Base-by-base conservation (phyloP, 1,139 yeast species). In the Diutina rugosa region DNA sequence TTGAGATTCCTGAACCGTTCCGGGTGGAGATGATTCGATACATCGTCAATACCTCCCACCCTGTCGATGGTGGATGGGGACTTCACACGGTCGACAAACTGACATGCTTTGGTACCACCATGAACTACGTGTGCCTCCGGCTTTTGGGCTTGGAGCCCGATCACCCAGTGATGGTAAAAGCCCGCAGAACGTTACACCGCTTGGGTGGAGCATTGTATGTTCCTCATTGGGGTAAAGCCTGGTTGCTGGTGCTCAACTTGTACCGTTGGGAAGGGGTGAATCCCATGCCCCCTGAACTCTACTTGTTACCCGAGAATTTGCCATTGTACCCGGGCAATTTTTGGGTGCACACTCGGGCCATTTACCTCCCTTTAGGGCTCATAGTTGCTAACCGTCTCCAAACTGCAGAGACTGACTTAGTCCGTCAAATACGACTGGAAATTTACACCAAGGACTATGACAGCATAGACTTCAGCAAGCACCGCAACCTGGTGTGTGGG, bases 11-110 rank as follows among this genome's bases (percentile, higher is more conserved):
- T 0, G 83, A 82, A 51, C 85, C 82, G 38, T 82, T 79, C 62
- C 73, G 76, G 60, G 69, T 73, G 10, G 99, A 95, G 68, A 72
- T 95, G 68, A 82, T 87, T 47, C 77, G 98, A 57, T 93, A 90
- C 65, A 72, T 93, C 28, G 90, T 90, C 21, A 95, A 95, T 66
- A 80, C 89, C 0, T 85, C 98, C 0, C 97, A 93, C 67, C 98
- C 97, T 0, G 96, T 90, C 0, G 99, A 95, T 69, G 99, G 99
- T n/a, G 99, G 99, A 0, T 95, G 99, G 99, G 99, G 98, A 0
- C 76, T 95, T 56, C 98, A 93, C 66, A 81, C 90, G 3, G 84
- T 82, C 55, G 99, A 93, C 66, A 93, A 91, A 67, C 85, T 95
- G 7, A 95, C 99, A 0, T 95, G 95, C 62, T 91, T 90, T 68